Evolutionary conservation across 176 grass and related monocot genomes (phyloP).

Genomic region (Elaeis guineensis): DNA sequence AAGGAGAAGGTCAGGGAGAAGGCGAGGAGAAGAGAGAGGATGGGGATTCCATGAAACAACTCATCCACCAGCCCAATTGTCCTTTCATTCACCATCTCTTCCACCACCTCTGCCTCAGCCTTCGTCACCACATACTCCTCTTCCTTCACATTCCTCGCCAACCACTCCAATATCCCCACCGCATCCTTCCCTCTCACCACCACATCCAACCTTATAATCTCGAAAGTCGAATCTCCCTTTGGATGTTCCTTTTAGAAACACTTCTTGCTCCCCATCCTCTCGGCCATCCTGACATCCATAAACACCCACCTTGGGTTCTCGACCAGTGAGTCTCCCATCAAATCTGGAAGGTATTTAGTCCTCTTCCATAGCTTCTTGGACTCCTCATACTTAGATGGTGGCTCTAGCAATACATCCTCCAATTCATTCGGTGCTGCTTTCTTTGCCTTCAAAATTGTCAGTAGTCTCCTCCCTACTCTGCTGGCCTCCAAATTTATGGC

Average conservation of each 20-base stretch:
- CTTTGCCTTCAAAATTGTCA: slow-evolving; percentile 6
- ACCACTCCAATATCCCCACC: slow-evolving; percentile 15
- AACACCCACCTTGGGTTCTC: slow-evolving; percentile 19
- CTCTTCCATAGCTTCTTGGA: neutral
- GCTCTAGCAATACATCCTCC: slow-evolving; percentile 10
- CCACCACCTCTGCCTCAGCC: no score
- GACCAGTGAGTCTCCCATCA: slow-evolving; percentile 7
- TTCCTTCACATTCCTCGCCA: slow-evolving; percentile 18
- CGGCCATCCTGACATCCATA: slow-evolving; percentile 1
- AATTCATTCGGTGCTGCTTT: slow-evolving; percentile 8
- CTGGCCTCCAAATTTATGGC: neutral
- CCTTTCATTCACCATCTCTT: no score
- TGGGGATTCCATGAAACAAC: no score
- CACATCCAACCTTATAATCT: slow-evolving; percentile 21
- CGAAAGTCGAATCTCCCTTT: slow-evolving; percentile 14
- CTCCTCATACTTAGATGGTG: neutral
- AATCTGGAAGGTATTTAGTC: slow-evolving; percentile 20
- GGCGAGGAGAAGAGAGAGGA: no score
- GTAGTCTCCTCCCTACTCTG: slow-evolving; percentile 3
- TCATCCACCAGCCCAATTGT: no score
- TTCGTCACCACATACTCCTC: slow-evolving; percentile 30
- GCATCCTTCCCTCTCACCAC: neutral
- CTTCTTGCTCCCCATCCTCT: slow-evolving; percentile 1
- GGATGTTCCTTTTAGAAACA: slow-evolving; percentile 25
- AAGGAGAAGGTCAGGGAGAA: no score